Percentiles rank a stretch among this genome's conserved stretches.
phyloP scores from a whole-genome alignment of 2,329 filamentous ascomycete species.

The Nannizziopsis barbatae region DNA sequence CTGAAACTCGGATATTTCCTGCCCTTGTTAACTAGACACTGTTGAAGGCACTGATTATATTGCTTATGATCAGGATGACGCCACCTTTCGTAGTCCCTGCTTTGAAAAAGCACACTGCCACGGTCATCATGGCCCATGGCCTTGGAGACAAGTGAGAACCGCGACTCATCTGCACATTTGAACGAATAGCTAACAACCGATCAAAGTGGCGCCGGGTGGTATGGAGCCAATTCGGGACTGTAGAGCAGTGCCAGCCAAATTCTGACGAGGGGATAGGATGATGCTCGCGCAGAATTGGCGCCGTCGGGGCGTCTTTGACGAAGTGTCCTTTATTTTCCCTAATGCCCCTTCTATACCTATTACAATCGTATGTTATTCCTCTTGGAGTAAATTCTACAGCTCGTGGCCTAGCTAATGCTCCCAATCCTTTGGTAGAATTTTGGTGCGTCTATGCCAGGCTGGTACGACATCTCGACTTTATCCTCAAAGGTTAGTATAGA shows the following conservation, averaged over 20 bases:
- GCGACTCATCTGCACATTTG: neutral
- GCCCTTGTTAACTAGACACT: too few species aligned
- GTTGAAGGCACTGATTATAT: too few species aligned
- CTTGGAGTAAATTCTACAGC: neutral
- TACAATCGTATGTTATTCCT: conserved; percentile 52
- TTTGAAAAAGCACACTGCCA: conserved; percentile 74
- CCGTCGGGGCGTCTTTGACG: conserved; percentile 63
- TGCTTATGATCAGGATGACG: conserved; percentile 11
- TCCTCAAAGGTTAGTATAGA: conserved; percentile 31
- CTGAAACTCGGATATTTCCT: too few species aligned
- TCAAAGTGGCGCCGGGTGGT: conserved; percentile 40
- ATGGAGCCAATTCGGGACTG: conserved; percentile 13
- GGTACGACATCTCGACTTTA: conserved; percentile 40
- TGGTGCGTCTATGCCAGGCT: conserved; percentile 68
- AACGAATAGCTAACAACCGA: conserved; percentile 6
- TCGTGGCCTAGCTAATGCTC: neutral
- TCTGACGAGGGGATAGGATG: conserved; percentile 39
- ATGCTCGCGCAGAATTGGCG: conserved; percentile 81
- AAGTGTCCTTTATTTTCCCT: conserved; percentile 89
- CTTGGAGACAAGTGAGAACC: conserved; percentile 65
- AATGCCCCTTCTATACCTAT: conserved; percentile 81
- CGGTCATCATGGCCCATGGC: conserved; percentile 88
- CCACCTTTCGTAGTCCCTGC: conserved; percentile 65
- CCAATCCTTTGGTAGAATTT: conserved; percentile 45
- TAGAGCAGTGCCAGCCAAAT: neutral